These are phyloP conservation scores for Boletus tylopilopsis DNA, from an alignment of 768 basidiomycete species.

Conservation along the genomic window DNA sequence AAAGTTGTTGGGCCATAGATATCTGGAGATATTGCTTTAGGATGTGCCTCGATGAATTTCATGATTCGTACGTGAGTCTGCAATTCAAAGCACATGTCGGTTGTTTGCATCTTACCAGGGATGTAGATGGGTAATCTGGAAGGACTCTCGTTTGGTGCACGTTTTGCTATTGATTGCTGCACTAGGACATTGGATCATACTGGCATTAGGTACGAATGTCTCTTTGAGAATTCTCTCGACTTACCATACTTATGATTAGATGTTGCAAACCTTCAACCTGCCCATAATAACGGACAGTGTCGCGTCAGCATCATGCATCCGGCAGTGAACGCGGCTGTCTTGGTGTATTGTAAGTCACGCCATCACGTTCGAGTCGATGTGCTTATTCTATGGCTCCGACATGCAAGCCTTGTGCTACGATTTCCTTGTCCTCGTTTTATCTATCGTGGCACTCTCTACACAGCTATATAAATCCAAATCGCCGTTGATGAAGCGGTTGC, in stretches of 20 bases:
- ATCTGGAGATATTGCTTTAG: conserved; percentile 12
- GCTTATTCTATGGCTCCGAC: neutral
- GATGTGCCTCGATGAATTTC: conserved; percentile 21
- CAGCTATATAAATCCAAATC: conserved; percentile 14
- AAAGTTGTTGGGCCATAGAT: conserved; percentile 3
- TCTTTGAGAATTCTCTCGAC: neutral
- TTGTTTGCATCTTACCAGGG: neutral
- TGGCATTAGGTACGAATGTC: conserved; percentile 11
- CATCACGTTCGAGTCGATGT: neutral
- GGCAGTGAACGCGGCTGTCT: conserved; percentile 4
- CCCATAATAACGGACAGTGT: neutral
- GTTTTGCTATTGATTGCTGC: conserved; percentile 6
- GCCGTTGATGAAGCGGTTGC: conserved; percentile 13
- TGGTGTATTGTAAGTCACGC: conserved; percentile 19
- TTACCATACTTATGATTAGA: conserved; percentile 6
- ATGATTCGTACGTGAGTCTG: conserved; percentile 28
- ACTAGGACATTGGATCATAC: conserved; percentile 22
- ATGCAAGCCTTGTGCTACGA: conserved; percentile 22
- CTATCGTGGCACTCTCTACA: conserved; percentile 14
- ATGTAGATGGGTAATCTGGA: conserved; percentile 30
- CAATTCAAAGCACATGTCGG: neutral
- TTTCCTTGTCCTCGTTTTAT: conserved; percentile 18
- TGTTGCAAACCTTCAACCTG: conserved; percentile 4
- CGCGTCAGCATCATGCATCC: neutral
- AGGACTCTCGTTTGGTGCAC: conserved; percentile 12